Conservation (phyloP, 164 flowering plant species). For the Piper betle region DNA sequence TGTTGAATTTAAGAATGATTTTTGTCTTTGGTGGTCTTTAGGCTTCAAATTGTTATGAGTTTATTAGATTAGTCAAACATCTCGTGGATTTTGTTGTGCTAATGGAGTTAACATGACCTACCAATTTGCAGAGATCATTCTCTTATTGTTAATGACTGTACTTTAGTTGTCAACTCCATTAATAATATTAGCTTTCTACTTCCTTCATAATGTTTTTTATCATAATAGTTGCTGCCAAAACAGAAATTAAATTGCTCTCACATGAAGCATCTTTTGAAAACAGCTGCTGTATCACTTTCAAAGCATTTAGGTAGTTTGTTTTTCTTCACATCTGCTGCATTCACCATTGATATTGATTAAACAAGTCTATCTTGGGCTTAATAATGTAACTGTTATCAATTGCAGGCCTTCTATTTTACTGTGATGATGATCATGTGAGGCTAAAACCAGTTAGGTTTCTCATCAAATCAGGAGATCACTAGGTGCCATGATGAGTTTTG, state of each 20-base stretch:
- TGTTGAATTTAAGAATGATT: conserved; percentile 8
- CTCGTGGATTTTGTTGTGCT: conserved; percentile 13
- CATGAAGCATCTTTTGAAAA: conserved; percentile 5
- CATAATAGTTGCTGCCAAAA: conserved; percentile 4
- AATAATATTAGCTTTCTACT: conserved; percentile 1
- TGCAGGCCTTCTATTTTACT: conserved; percentile 8
- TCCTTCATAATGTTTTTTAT: conserved; percentile 1
- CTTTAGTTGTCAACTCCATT: conserved; percentile 7
- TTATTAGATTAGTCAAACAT: conserved; percentile 8
- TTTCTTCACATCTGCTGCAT: conserved; percentile 15
- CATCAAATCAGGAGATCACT: conserved; percentile 1
- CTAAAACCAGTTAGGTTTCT: background rate
- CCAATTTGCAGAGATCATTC: background rate
- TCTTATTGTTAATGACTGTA: conserved; percentile 7
- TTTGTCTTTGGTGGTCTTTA: conserved; percentile 17
- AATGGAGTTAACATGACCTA: conserved; percentile 5
- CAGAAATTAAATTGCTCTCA: conserved; percentile 5
- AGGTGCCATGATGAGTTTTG: conserved; percentile 10
- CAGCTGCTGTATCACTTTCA: background rate
- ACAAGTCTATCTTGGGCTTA: conserved; percentile 8
- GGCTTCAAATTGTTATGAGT: conserved; percentile 8
- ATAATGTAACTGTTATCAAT: conserved; percentile 7
- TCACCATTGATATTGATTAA: conserved; percentile 16
- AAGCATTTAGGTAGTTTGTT: conserved; percentile 3
- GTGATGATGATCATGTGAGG: conserved; percentile 7